Conservation (phyloP, 371 early-diverging fungal genomes). For the Mycotypha africana region DNA sequence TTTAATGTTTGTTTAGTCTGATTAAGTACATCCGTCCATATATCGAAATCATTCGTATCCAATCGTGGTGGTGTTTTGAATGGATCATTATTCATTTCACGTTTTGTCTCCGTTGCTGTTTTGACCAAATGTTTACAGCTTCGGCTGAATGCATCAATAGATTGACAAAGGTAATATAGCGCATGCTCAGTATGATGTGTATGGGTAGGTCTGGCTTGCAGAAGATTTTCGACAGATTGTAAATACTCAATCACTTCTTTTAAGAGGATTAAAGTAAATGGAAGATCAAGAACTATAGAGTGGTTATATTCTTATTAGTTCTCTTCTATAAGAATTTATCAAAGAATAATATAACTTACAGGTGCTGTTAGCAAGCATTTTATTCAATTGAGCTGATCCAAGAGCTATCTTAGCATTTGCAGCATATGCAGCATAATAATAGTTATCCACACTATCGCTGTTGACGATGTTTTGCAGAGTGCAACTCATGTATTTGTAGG, state of each 20-base stretch:
- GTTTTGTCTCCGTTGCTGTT: conserved; percentile 8
- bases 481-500: conserved; percentile 23
- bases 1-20: too few species aligned
- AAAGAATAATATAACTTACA: conserved; percentile 9
- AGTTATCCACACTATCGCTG: conserved; percentile 3
- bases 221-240: too few species aligned
- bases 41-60: too few species aligned
- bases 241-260: too few species aligned
- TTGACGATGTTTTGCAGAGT: conserved; percentile 13
- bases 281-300: too few species aligned
- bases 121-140: conserved; percentile 16
- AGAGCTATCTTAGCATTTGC: conserved; percentile 27
- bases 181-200: conserved; percentile 20
- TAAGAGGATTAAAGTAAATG: too few species aligned
- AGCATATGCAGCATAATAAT: conserved; percentile 29
- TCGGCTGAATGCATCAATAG: conserved; percentile 18
- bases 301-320: too few species aligned
- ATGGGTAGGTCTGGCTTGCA: too few species aligned
- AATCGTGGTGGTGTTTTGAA: conserved; percentile 18
- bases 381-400: conserved; percentile 26
- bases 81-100: conserved; percentile 11
- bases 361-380: conserved; percentile 10
- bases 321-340: not conserved
- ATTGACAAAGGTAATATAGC: conserved; percentile 20
- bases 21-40: too few species aligned